phyloP scores from a whole-genome alignment of 192 early-diverging fungal species.

The Entomortierella lignicola region DNA sequence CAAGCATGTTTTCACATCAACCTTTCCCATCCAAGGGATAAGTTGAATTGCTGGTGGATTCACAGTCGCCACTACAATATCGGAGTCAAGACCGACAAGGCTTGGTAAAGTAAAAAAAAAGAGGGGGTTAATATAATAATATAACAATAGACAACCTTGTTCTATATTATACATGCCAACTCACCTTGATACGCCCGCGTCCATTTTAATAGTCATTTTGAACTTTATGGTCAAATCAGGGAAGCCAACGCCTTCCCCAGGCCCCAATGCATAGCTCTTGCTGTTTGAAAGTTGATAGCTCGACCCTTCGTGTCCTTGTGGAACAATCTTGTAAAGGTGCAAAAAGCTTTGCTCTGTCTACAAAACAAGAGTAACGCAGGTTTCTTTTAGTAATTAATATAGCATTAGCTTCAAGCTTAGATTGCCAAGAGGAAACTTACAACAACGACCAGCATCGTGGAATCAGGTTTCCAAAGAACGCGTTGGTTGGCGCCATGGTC shows the following conservation, averaged over 20 bases:
- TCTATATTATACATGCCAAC: neutral
- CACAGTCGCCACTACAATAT: slow-evolving; percentile 75
- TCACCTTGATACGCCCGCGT: slow-evolving; percentile 78
- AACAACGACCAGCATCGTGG: slow-evolving; percentile 69
- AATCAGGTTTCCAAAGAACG: slow-evolving; percentile 82
- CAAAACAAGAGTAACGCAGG: neutral
- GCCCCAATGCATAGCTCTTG: slow-evolving; percentile 73
- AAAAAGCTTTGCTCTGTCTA: slow-evolving; percentile 77
- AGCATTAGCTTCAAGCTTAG: neutral
- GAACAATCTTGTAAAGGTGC: slow-evolving; percentile 73
- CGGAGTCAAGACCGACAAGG: slow-evolving; percentile 71
- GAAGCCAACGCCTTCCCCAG: slow-evolving; percentile 75
- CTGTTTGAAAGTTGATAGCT: slow-evolving; percentile 66
- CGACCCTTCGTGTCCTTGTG: slow-evolving; percentile 64
- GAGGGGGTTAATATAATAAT: neutral
- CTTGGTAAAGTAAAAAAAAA: slow-evolving; percentile 48
- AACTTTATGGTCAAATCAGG: slow-evolving; percentile 70
- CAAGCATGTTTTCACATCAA: slow-evolving; percentile 67
- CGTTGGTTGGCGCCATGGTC: slow-evolving; percentile 81
- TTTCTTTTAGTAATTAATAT: neutral
- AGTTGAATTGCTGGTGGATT: slow-evolving; percentile 78
- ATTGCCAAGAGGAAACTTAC: slow-evolving; percentile 50
- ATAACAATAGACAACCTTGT: neutral
- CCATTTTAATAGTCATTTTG: slow-evolving; percentile 80
- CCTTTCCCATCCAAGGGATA: slow-evolving; percentile 77